Evolutionary conservation across 2,329 filamentous ascomycete species (phyloP), one percentile per base, ranked within the genome.

Genomic region (Colletotrichum magnum): DNA sequence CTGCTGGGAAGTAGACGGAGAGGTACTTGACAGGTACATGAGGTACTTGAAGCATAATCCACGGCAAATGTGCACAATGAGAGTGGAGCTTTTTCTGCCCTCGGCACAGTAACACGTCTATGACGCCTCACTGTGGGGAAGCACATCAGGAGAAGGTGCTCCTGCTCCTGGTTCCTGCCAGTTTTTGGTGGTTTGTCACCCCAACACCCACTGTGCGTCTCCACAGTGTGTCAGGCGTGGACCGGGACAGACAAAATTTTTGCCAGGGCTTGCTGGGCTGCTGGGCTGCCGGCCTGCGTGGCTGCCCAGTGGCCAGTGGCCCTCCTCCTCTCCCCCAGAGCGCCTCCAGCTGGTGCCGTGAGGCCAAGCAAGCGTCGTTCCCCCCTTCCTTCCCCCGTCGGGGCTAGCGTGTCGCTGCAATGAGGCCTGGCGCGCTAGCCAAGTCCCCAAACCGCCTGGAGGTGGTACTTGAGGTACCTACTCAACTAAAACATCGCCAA

Each of bases 201-300:
- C 24, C 4, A 39, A 21, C n/a, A 10, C 6, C 16, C 26, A 60
- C 66, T 13, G 43, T 60, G n/a, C 50, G 13, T n/a, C n/a, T 2
- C 36, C 57, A 69, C 67, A 58, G 67, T 69, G 39, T 26, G 6
- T 51, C 43, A 9, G 61, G 26, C 10, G 32, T 36, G 32, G 32
- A 36, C 32, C 32, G 32, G 32, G 32, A 36, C 9, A 36, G 32
- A 48, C 47, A 43, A 43, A 43, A 18, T 43, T 57, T 28, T 51
- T 39, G 47, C n/a, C 41, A 32, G n/a, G 21, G 24, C 45, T 43
- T n/a, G 13, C 41, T 43, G 41, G 41, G 41, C 16, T n/a, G 13
- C 41, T 43, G 41, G 41, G 41, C 16, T n/a, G 41, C 41, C 15
- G 41, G 13, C 2, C 41, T 43, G 15, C 45, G 45, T n/a, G 9